A percentile compares a stretch with the other conserved stretches of the same genome.
phyloP scores from a whole-genome alignment of 1,284 basidiomycete genomes.

The Ganoderma multipileum region DNA sequence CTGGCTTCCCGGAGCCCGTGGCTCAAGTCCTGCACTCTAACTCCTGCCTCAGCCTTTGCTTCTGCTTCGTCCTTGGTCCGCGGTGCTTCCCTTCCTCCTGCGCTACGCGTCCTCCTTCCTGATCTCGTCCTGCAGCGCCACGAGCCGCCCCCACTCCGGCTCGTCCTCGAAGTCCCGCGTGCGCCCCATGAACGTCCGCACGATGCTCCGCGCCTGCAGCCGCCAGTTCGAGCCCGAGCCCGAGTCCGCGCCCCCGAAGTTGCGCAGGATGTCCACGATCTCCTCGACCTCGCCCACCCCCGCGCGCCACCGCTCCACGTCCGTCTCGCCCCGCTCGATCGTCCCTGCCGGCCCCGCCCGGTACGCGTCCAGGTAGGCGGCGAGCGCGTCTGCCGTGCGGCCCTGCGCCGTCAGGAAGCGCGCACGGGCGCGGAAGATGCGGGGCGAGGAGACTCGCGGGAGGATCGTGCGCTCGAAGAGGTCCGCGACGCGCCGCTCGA shows the following conservation, averaged over 20 bases:
- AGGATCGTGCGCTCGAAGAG: constrained; percentile 84
- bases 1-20: not conserved
- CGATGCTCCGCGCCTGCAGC: constrained; percentile 86
- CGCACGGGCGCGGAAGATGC: constrained; percentile 84
- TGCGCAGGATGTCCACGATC: constrained; percentile 82
- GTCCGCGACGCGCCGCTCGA: constrained; percentile 64
- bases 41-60: not conserved
- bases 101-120: constrained; percentile 35
- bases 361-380: constrained; percentile 87
- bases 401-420: constrained; percentile 78
- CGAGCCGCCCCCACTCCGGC: constrained; percentile 80
- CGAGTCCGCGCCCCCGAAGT: constrained; percentile 69
- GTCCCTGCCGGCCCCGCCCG: constrained; percentile 75
- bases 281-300: constrained; percentile 84
- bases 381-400: constrained; percentile 78
- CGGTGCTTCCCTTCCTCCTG: not conserved
- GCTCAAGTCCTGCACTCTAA: not conserved
- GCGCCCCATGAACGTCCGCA: constrained; percentile 88
- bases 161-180: constrained; percentile 88
- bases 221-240: constrained; percentile 70
- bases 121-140: constrained; percentile 65
- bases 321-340: constrained; percentile 70
- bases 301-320: constrained; percentile 70
- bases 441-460: constrained; percentile 76
- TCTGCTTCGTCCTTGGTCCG: not conserved